Percentiles rank a stretch among this genome's conserved stretches.
phyloP scores from a whole-genome alignment of 306 rosid species.

The Vigna reflexopilosa region DNA sequence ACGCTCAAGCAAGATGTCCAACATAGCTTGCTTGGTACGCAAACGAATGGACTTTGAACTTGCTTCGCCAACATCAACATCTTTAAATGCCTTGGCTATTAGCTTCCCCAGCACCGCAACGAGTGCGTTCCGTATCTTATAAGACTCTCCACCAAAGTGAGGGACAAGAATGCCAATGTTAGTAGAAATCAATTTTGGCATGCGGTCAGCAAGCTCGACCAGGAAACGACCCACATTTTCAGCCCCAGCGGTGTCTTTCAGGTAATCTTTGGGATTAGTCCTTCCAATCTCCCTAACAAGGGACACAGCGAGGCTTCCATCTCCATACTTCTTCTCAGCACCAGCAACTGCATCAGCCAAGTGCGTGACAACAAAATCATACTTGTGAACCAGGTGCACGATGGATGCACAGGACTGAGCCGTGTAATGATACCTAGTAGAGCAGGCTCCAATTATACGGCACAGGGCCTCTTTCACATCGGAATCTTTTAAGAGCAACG shows the following conservation, averaged over 20 bases:
- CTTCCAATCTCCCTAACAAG: constrained; percentile 92
- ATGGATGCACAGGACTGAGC: constrained; percentile 90
- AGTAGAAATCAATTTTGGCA: constrained; percentile 85
- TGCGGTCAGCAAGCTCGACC: constrained; percentile 88
- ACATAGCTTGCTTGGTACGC: constrained; percentile 95
- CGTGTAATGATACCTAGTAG: constrained; percentile 85
- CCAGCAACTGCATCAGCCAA: constrained; percentile 84
- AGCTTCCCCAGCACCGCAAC: constrained; percentile 89
- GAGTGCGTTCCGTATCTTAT: constrained; percentile 92
- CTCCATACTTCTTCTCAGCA: constrained; percentile 85
- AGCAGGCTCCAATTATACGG: constrained; percentile 86
- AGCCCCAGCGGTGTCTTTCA: constrained; percentile 86
- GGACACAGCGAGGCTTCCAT: constrained; percentile 82
- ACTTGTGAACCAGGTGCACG: constrained; percentile 87
- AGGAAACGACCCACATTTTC: constrained; percentile 92
- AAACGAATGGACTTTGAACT: constrained; percentile 81
- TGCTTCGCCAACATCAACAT: constrained; percentile 81
- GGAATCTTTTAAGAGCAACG: constrained; percentile 65
- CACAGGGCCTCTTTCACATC: constrained; percentile 81
- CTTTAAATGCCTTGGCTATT: constrained; percentile 79
- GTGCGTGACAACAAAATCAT: constrained; percentile 86
- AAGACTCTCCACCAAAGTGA: constrained; percentile 97
- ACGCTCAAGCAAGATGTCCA: constrained; percentile 94
- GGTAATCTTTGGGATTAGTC: constrained; percentile 88
- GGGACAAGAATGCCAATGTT: constrained; percentile 88